Evolutionary conservation across 257 asterid species (phyloP), one percentile per base, ranked within the genome.

Genomic region (Haberlea rhodopensis): DNA sequence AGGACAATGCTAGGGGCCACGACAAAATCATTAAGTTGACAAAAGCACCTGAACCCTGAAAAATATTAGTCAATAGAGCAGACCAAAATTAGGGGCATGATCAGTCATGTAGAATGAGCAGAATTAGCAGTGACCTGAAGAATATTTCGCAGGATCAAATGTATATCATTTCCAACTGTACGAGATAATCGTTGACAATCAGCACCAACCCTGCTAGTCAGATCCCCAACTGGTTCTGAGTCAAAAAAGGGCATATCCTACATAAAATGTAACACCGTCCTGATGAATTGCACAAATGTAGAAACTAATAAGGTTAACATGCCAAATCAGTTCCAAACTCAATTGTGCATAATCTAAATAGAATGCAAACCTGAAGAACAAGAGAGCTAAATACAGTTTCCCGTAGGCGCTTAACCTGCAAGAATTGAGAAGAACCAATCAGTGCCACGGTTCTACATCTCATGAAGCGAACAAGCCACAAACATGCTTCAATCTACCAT

Each of bases 351-450:
- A 64, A 43, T 61, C 65, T 24, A 18, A 51, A 67, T 45, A 64
- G 49, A 56, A 46, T 25, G 53, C 71, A 43, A 67, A 82, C 87
- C 87, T 79, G 87, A 56, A 66, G 58, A 62, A 82, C 76, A 69
- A 82, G 76, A 63, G 76, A 69, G 6, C 75, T 69, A 53, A 74
- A 82, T 15, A 82, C 40, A 67, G 80, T 75, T 63, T 77, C 66
- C 73, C 87, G 66, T 46, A 79, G 80, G 34, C 83, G 85, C 66
- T 79, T 82, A 67, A 82, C 80, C 87, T 82, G 83, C 59, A 75
- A 56, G 62, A 18, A 57, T 57, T 43, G 22, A 65, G 25, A 54
- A 56, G 18, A 66, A 71, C 51, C 28, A 53, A 22, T 8, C 69
- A 48, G 60, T 49, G 49, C 37, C n/a, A 21, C 40, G 26, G 60